Percentiles rank a stretch among this genome's conserved stretches.
phyloP scores from a whole-genome alignment of 805 yeast species.

The Candida bentonensis region DNA sequence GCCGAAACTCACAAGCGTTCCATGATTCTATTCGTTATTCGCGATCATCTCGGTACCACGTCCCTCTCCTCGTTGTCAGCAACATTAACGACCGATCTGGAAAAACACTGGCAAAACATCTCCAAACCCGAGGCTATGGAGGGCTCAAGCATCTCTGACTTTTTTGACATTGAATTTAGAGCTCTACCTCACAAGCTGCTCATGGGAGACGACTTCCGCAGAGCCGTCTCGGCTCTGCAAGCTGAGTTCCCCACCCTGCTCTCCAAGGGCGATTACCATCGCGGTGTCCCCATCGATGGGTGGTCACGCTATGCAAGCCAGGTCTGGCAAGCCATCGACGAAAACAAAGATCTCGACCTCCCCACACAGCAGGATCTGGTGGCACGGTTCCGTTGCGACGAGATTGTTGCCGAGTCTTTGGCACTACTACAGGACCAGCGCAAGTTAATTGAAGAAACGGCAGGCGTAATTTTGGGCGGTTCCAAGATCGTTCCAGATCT shows the following conservation, averaged over 20 bases:
- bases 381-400: conserved; percentile 90
- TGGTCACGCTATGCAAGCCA: conserved; percentile 86
- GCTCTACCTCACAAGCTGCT: conserved; percentile 76
- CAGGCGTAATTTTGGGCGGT: conserved; percentile 15
- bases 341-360: conserved; percentile 83
- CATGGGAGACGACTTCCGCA: conserved; percentile 55
- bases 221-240: conserved; percentile 50
- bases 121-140: conserved; percentile 51
- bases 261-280: conserved; percentile 55
- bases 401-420: conserved; percentile 48
- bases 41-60: conserved; percentile 84
- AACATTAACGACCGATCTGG: conserved; percentile 58
- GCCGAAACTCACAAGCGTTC: conserved; percentile 29
- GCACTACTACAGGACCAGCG: conserved; percentile 29
- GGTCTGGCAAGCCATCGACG: conserved; percentile 90
- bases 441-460: conserved; percentile 17
- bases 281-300: conserved; percentile 84
- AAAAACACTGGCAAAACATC: conserved; percentile 63
- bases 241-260: conserved; percentile 44
- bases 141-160: conserved; percentile 48
- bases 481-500: conserved; percentile 8
- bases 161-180: conserved; percentile 72
- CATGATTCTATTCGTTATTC: conserved; percentile 58
- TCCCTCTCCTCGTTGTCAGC: conserved; percentile 58
- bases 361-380: conserved; percentile 95